phyloP scores from a whole-genome alignment of 1,284 basidiomycete genomes.

The Anthracocystis panici-leucophaei region DNA sequence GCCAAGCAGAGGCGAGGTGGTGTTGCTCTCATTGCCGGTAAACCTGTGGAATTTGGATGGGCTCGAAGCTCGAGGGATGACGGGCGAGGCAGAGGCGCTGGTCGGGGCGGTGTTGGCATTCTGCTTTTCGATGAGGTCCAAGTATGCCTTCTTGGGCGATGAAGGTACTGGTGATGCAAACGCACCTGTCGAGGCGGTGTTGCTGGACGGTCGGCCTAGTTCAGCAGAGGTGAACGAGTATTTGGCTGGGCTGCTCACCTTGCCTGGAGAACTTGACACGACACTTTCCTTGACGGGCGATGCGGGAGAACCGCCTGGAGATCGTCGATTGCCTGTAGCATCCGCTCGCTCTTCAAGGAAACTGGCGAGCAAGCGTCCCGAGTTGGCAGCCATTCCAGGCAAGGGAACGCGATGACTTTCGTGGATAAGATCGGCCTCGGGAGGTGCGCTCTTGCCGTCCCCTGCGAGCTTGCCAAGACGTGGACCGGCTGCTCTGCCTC shows the following conservation, averaged over 20 bases:
- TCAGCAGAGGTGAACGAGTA: conserved; percentile 43
- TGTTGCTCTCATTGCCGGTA: conserved; percentile 20
- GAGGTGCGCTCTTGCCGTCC: conserved; percentile 62
- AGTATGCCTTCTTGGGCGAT: conserved; percentile 49
- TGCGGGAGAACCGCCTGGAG: conserved; percentile 19
- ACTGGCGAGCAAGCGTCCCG: conserved; percentile 57
- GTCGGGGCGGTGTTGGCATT: conserved; percentile 5
- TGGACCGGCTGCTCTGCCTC: conserved; percentile 64
- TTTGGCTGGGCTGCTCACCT: conserved; percentile 38
- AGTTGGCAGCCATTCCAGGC: conserved; percentile 49
- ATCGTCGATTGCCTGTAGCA: conserved; percentile 17
- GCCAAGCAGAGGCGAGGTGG: conserved; percentile 27
- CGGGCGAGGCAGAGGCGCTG: conserved; percentile 38
- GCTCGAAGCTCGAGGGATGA: conserved; percentile 47
- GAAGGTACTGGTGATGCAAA: conserved; percentile 15
- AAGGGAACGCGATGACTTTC: conserved; percentile 47
- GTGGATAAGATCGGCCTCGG: conserved; percentile 60
- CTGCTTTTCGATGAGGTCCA: conserved; percentile 49
- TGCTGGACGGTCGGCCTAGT: conserved; percentile 32
- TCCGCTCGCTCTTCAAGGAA: conserved; percentile 61
- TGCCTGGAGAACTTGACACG: conserved; percentile 19
- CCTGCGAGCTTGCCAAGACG: conserved; percentile 64
- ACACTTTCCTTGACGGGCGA: conserved; percentile 25
- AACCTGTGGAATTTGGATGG: conserved; percentile 48
- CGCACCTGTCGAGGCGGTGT: conserved; percentile 4